Base-by-base conservation (phyloP, 1,284 basidiomycete species). In the Boletus sp. region DNA sequence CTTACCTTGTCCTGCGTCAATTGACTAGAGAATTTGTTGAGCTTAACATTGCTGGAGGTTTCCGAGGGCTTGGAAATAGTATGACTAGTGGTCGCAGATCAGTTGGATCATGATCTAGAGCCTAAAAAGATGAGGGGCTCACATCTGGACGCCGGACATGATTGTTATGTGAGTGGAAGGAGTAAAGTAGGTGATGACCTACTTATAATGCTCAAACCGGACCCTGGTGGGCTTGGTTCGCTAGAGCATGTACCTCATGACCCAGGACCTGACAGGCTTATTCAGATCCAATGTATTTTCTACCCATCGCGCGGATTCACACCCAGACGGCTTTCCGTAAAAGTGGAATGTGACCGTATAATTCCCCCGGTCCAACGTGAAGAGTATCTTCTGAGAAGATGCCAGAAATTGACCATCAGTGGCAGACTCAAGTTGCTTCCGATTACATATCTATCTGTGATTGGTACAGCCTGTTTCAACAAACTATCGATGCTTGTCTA, bases 21-120 rank as follows among this genome's bases (percentile, higher is more conserved):
- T 51, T 77, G 75, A 51, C 74, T 67, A 41, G 85, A 89, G 51
- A 81, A 73, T 65, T 80, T 89, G 71, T 91, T 91, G 54, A 91
- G 71, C 57, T 78, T 76, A 10, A 59, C 74, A 56, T 69, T 70
- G 49, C 52, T 57, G 25, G 60, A 47, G 16, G 40, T 48, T 14
- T 51, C 51, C 8, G 66, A 54, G 7, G 68, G 50, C 60, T 69
- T 73, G 41, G 69, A 59, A 36, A 77, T 51, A 23, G 69, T 56
- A 44, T 78, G 76, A 48, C 76, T 78, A 36, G 32, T 25, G 13
- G 25, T n/a, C 1, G 29, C n/a, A 34, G 32, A 38, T 16, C 9
- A 46, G 25, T 44, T 47, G 19, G 16, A 40, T 36, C 26, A 32
- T 16, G 43, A 48, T 27, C 35, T 32, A 26, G 30, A 38, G 41